A percentile compares a stretch with the other conserved stretches of the same genome.
Evolutionary conservation across 495 filamentous ascomycete species (phyloP).

Genomic region (Penicillium antarcticum): DNA sequence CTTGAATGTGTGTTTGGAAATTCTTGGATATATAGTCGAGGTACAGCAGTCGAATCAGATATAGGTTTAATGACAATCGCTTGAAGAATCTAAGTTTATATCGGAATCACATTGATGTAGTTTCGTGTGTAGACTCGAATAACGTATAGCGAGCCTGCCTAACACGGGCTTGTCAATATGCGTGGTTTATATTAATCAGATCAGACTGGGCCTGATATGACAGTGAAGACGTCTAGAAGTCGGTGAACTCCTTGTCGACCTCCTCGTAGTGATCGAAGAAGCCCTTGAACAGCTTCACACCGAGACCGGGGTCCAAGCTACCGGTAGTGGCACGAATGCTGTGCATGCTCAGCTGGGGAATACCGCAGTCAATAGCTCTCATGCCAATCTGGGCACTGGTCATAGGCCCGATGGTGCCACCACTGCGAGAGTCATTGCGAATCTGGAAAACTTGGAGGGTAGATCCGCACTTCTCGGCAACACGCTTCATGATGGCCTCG

Average conservation of each 20-base stretch:
- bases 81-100: neutral
- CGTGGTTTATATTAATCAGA: neutral
- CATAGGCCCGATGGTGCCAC: slow-evolving; percentile 96
- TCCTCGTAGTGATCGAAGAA: slow-evolving; percentile 87
- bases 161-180: slow-evolving; percentile 2
- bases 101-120: neutral
- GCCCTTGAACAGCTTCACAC: slow-evolving; percentile 82
- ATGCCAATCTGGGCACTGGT: slow-evolving; percentile 76
- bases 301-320: slow-evolving; percentile 80
- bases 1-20: neutral
- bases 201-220: neutral
- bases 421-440: slow-evolving; percentile 80
- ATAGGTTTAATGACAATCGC: neutral
- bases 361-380: slow-evolving; percentile 82
- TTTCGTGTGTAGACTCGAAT: neutral
- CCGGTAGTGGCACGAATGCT: slow-evolving; percentile 89
- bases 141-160: slow-evolving; percentile 1
- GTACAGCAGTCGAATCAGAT: neutral
- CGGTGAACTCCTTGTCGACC: slow-evolving; percentile 79
- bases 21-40: slow-evolving; percentile 3
- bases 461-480: slow-evolving; percentile 66
- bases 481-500: slow-evolving; percentile 67
- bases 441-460: slow-evolving; percentile 91
- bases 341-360: slow-evolving; percentile 94
- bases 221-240: slow-evolving; percentile 24